Evolutionary conservation across 2,329 filamentous ascomycete species (phyloP), one percentile per base, ranked within the genome.

Genomic region (Sporothrix luriei): DNA sequence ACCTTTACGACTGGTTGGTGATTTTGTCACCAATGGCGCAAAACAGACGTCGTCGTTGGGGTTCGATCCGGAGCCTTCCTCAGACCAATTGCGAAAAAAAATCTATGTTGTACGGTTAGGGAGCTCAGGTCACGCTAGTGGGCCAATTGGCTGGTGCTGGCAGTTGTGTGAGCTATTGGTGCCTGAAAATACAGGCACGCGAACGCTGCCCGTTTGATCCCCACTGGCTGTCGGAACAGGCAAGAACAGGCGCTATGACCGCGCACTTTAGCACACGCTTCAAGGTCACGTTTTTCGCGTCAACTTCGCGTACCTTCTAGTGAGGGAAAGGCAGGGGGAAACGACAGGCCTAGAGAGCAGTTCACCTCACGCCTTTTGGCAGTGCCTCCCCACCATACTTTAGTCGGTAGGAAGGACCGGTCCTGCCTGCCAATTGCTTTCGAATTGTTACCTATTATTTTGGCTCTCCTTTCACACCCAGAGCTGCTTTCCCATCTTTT

Each of bases 231-330:
- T 26, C 14, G 16, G 16, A 40, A 19, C 33, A 59, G 16, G 33
- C 19, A 14, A 43, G n/a, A n/a, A 49, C 10, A 49, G 49, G 49
- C 64, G 33, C 33, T 33, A 9, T 33, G 33, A 33, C 5, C 49
- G 49, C 64, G 64, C 64, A 52, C 16, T 46, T 64, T 55, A 54
- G 55, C 21, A 51, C 61, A 67, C 69, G 48, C 54, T 43, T 9
- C 24, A 33, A 48, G 75, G 78, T 80, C 80, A 81, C 79, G 76
- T 73, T 77, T 75, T 72, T 79, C 81, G 81, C 81, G 81, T 82
- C 79, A 80, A 72, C 76, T 82, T 82, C 81, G 81, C 80, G 73
- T 74, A 40, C 66, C 40, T 62, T 14, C 54, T 52, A 61, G 46
- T 62, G 26, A 46, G 57, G n/a, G 13, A 29, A 29, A 5, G 16